Conservation (phyloP, 1,284 basidiomycete species). For the Ganoderma meredithae region DNA sequence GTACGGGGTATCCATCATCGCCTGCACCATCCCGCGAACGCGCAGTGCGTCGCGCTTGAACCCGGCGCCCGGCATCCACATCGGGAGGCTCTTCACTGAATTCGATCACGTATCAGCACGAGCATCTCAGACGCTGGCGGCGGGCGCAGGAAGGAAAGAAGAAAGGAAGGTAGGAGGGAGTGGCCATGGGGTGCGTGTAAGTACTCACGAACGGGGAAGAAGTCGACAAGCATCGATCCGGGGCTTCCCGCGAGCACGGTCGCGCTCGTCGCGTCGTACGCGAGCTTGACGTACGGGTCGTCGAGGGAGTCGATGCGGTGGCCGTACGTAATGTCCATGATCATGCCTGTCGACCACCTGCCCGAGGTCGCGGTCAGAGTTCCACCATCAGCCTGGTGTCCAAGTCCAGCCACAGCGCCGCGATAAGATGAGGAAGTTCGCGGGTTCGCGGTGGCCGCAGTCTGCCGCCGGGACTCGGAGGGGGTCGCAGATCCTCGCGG, state of each 20-base stretch:
- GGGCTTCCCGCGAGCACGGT: constrained; percentile 59
- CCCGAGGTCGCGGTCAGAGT: neutral
- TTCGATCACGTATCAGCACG: neutral
- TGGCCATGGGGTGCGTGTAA: constrained; percentile 9
- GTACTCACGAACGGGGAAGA: constrained; percentile 58
- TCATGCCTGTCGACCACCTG: constrained; percentile 34
- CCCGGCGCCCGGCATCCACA: constrained; percentile 63
- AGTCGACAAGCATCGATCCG: constrained; percentile 63
- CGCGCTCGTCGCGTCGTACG: constrained; percentile 54
- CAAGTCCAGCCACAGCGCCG: neutral
- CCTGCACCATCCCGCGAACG: constrained; percentile 43
- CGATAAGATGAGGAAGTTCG: constrained; percentile 2
- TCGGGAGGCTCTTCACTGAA: constrained; percentile 54
- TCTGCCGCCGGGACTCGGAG: too few species aligned
- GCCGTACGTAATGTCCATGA: constrained; percentile 39
- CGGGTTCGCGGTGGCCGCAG: too few species aligned
- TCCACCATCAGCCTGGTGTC: too few species aligned
- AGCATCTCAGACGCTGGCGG: neutral
- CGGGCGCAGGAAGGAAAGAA: too few species aligned
- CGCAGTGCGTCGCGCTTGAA: constrained; percentile 60
- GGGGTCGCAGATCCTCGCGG: constrained; percentile 2
- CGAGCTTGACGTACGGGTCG: constrained; percentile 42
- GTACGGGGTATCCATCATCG: constrained; percentile 58
- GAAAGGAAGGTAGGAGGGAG: too few species aligned
- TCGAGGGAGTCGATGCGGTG: constrained; percentile 41